phyloP scores from a whole-genome alignment of 1,284 basidiomycete genomes.

The Heterobasidion irregulare region DNA sequence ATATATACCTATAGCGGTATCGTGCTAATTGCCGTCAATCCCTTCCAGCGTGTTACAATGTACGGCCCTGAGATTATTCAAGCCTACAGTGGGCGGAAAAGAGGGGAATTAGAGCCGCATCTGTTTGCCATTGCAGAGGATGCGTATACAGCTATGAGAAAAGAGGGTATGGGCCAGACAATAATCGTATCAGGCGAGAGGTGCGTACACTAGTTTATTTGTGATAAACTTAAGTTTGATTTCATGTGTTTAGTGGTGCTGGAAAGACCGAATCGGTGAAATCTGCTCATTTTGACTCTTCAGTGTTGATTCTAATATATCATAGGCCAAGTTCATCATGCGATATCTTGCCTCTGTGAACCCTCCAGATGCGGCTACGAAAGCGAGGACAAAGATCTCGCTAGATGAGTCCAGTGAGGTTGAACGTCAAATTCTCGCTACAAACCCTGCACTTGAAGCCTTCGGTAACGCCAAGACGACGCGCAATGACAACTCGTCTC shows the following conservation, averaged over 20 bases:
- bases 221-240: slow-evolving; percentile 8
- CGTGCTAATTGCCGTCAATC: slow-evolving; percentile 96
- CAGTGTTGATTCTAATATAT: background rate
- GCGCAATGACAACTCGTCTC: slow-evolving; percentile 97
- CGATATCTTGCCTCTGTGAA: slow-evolving; percentile 98
- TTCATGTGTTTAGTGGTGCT: slow-evolving; percentile 66
- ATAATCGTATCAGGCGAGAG: slow-evolving; percentile 99
- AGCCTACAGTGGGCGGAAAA: slow-evolving; percentile 87
- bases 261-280: slow-evolving; percentile 97
- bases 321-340: slow-evolving; percentile 96
- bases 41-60: slow-evolving; percentile 89
- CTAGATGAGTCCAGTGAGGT: slow-evolving; percentile 87
- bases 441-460: slow-evolving; percentile 97
- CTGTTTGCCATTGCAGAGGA: slow-evolving; percentile 99
- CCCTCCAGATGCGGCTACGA: slow-evolving; percentile 61
- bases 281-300: slow-evolving; percentile 3
- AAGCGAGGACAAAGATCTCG: slow-evolving; percentile 62
- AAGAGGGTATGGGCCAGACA: slow-evolving; percentile 92
- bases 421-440: slow-evolving; percentile 95
- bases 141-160: slow-evolving; percentile 96
- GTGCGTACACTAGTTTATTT: slow-evolving; percentile 33
- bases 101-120: slow-evolving; percentile 96
- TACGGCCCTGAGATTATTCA: slow-evolving; percentile 98
- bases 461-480: slow-evolving; percentile 99
- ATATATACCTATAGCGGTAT: slow-evolving; percentile 99